phyloP scores from a whole-genome alignment of 108 stramenopile genomes.

The Phaeodactylum tricornutum region DNA sequence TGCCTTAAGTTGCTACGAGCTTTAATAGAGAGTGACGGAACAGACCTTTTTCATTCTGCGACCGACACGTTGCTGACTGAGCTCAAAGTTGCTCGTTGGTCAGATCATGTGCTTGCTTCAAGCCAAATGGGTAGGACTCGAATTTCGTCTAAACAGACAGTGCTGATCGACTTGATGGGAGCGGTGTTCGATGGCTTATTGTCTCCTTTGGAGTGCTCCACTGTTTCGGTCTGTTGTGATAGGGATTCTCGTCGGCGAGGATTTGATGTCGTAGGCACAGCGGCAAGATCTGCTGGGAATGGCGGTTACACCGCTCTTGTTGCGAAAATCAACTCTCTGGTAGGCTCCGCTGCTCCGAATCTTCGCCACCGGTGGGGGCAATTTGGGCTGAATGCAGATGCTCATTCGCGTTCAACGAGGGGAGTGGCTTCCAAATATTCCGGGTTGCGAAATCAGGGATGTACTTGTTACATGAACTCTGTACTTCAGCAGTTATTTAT shows the following conservation, averaged over 20 bases:
- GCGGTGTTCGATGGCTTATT: conserved; percentile 81
- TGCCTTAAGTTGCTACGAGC: conserved; percentile 67
- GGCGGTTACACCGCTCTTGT: conserved; percentile 64
- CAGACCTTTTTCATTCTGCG: conserved; percentile 33
- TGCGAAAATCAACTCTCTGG: conserved; percentile 38
- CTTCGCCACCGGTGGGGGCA: conserved; percentile 76
- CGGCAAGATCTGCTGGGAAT: conserved; percentile 48
- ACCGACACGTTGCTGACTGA: conserved; percentile 33
- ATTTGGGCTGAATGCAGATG: conserved; percentile 15
- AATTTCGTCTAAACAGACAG: not conserved
- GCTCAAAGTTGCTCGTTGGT: conserved; percentile 44
- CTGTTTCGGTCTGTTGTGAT: conserved; percentile 69
- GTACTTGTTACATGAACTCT: conserved; percentile 99
- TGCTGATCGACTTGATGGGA: conserved; percentile 65
- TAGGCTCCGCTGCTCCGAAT: conserved; percentile 52
- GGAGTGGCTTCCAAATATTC: conserved; percentile 62
- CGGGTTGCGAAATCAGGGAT: conserved; percentile 93
- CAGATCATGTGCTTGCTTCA: too few species aligned
- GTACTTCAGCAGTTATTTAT: conserved; percentile 94
- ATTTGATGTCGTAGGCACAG: conserved; percentile 61
- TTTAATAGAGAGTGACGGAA: conserved; percentile 52
- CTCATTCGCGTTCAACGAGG: conserved; percentile 15
- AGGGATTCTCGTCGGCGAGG: conserved; percentile 68
- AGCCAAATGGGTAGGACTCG: not conserved
- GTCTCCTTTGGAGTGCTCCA: conserved; percentile 44